Evolutionary conservation across 225 moss, liverwort and hornwort genomes (phyloP), one percentile per base, ranked within the genome.

Genomic region (Takakia lepidozioides): DNA sequence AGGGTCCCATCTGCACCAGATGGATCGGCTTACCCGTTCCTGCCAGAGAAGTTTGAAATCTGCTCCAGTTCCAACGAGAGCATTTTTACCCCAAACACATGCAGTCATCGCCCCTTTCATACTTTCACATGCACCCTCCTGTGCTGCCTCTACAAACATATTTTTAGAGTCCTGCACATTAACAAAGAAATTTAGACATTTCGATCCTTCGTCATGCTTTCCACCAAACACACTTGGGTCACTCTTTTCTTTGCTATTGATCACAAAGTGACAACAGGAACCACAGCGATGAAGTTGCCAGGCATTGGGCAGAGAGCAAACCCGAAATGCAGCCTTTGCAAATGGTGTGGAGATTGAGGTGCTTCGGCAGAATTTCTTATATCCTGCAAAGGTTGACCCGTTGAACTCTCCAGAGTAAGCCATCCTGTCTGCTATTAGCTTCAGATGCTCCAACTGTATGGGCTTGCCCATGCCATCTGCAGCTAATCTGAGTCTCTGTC

Each of bases 401-500:
- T 39, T 65, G 9, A 82, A 78, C 36, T 81, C 76, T 58, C 98
- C 98, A 66, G 59, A 66, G 28, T 60, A 64, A 27, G 82, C 68
- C 60, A 87, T 66, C 27, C 72, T 65, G 61, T 98, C 91, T 43
- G 81, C 78, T 8, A 91, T 82, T 55, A 98, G 64, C 57, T 70
- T 69, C 46, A 98, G 55, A 59, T 98, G 98, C 65, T 81, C 72
- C 45, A 43, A 29, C 18, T 61, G 68, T 59, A 91, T 78, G 63
- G 58, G 56, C 66, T 78, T 82, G 8, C 85, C 98, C 87, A 98
- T 83, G 41, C 65, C 72, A 57, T 73, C 78, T 19, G 66, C 56
- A 10, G 91, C 98, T 52, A 87, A 65, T 27, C 56, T 56, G 25
- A 98, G 83, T 67, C 98, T 85, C 87, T 98, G 68, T 36, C 70